These are phyloP conservation scores for Lasiosphaeria miniovina DNA, from an alignment of 495 filamentous ascomycete genomes.

Conservation along the genomic window DNA sequence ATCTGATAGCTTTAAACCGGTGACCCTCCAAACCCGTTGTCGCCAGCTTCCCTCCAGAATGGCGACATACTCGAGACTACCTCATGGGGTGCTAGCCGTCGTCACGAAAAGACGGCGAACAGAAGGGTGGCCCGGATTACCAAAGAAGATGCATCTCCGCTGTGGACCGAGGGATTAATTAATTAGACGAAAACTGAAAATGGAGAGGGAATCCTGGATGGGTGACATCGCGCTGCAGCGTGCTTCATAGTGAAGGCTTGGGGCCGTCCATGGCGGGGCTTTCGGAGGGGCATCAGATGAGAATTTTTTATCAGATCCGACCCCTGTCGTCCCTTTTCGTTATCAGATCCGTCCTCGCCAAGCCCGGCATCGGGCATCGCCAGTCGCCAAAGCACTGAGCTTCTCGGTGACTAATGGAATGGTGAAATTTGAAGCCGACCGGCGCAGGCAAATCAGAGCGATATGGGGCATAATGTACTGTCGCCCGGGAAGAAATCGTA, in stretches of 20 bases:
- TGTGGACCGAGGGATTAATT: slow-evolving; percentile 1
- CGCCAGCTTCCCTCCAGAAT: background rate
- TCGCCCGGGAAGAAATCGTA: background rate
- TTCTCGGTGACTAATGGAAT: background rate
- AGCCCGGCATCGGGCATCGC: slow-evolving; percentile 23
- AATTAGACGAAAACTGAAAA: background rate
- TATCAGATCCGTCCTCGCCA: slow-evolving; percentile 26
- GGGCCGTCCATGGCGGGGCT: background rate
- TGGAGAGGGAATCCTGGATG: slow-evolving; percentile 3
- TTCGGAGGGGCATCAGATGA: background rate
- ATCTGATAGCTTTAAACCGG: slow-evolving; percentile 18
- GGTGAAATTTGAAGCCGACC: background rate
- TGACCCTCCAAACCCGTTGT: background rate
- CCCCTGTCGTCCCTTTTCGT: slow-evolving; percentile 12
- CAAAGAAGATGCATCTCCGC: no score
- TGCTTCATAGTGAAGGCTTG: background rate
- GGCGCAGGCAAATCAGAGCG: no score
- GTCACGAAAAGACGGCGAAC: background rate
- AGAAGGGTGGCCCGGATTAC: background rate
- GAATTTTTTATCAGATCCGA: slow-evolving; percentile 24
- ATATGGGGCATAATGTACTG: no score
- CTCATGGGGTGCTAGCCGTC: no score
- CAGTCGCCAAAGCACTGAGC: background rate
- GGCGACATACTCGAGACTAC: background rate
- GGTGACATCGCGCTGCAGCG: background rate